A percentile compares a stretch with the other conserved stretches of the same genome.
These are phyloP conservation scores for Rhazya stricta DNA, from an alignment of 257 asterid genomes.

Conservation along the genomic window DNA sequence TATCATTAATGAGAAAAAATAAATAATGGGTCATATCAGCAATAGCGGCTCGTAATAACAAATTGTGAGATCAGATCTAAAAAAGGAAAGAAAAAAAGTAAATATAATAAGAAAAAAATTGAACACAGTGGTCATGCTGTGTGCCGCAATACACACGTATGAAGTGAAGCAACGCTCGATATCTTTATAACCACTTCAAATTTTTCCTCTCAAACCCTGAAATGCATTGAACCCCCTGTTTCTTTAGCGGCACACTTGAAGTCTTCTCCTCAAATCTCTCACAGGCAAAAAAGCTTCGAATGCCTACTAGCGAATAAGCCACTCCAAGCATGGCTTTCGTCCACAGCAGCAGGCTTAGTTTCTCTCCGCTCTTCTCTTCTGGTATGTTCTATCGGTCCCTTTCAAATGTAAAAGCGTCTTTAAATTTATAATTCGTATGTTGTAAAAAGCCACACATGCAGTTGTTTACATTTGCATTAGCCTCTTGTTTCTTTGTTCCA, in stretches of 20 bases:
- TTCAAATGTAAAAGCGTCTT: neutral
- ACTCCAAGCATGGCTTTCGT: constrained; percentile 15
- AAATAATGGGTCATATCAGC: too few relatives aligned
- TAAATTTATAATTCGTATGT: neutral
- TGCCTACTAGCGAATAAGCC: neutral
- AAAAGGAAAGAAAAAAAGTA: too few relatives aligned
- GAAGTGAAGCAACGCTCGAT: too few relatives aligned
- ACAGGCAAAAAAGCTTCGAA: neutral
- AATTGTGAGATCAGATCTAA: too few relatives aligned
- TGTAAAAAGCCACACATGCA: neutral
- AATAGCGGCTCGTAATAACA: too few relatives aligned
- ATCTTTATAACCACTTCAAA: neutral
- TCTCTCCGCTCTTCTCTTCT: constrained; percentile 36
- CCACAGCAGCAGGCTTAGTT: constrained; percentile 36
- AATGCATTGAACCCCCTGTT: too few relatives aligned
- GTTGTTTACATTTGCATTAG: neutral
- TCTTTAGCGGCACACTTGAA: neutral
- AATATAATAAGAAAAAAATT: too few relatives aligned
- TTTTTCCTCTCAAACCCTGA: neutral
- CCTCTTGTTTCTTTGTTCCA: constrained; percentile 29
- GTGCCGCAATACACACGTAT: too few relatives aligned
- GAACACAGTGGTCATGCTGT: too few relatives aligned
- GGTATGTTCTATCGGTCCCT: constrained; percentile 24
- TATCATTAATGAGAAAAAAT: too few relatives aligned
- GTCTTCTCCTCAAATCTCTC: neutral